Evolutionary conservation across 139 green algal genomes (phyloP).

Genomic region (Penium margaritaceum): DNA sequence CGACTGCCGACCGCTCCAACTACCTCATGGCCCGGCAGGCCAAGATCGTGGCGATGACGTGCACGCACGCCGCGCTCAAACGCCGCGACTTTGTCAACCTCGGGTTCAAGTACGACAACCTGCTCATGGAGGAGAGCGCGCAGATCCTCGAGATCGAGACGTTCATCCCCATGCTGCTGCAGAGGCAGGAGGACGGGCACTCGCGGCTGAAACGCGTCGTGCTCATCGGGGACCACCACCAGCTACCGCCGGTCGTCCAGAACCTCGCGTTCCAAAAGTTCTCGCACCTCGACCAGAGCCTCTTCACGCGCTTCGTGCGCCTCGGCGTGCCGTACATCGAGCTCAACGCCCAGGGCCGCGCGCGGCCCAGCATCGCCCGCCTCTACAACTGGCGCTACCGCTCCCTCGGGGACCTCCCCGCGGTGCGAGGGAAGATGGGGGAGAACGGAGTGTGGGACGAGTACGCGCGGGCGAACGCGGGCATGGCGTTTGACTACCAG

Average conservation of each 20-base stretch:
- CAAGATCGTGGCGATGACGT: constrained; percentile 99
- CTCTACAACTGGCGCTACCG: constrained; percentile 96
- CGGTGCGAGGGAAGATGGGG: constrained; percentile 51
- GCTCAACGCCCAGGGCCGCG: constrained; percentile 84
- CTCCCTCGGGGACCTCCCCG: constrained; percentile 75
- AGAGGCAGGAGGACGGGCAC: constrained; percentile 55
- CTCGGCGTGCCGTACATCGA: constrained; percentile 86
- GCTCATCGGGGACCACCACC: constrained; percentile 92
- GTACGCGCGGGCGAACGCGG: constrained; percentile 72
- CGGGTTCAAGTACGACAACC: constrained; percentile 92
- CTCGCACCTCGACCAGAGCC: constrained; percentile 78
- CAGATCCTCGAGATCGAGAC: constrained; percentile 98
- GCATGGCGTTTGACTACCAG: constrained; percentile 80
- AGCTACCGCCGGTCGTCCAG: constrained; percentile 97
- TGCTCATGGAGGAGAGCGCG: constrained; percentile 94
- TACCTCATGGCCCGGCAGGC: constrained; percentile 94
- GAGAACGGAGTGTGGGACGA: no score
- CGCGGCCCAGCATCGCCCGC: constrained; percentile 70
- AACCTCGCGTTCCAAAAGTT: constrained; percentile 92
- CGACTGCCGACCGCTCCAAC: constrained; percentile 78
- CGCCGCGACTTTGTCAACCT: constrained; percentile 86
- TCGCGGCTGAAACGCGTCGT: constrained; percentile 72
- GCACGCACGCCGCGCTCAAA: constrained; percentile 95
- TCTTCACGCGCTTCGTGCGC: constrained; percentile 93
- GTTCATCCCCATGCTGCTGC: constrained; percentile 88